Base-by-base conservation (phyloP, 495 filamentous ascomycete genomes). In the Xanthoparmelia taractica region DNA sequence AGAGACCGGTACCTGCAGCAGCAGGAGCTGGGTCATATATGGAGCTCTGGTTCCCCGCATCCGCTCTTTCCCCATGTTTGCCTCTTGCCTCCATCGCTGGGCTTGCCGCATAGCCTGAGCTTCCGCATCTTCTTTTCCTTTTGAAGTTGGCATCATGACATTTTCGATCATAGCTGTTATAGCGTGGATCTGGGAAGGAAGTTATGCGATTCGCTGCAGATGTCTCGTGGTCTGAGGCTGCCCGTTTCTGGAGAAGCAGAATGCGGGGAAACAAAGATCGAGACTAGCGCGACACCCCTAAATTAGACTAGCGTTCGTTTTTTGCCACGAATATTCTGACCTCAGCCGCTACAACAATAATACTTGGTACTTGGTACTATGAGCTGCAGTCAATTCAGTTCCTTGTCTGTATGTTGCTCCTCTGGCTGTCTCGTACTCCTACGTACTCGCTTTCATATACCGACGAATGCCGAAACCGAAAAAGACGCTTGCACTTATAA, bases 91-190 rank as follows among this genome's bases (percentile, higher is more conserved):
- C 29, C 50, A 34, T 54, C 27, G 0, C 29, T 54, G 13, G 2
- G 27, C 13, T 13, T 31, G 4, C 27, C 18, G 15, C 27, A 31
- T 8, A 11, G 27, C 27, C 15, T 31, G 5, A 2, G 27, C 25
- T 54, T 33, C 17, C 7, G 48, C 25, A 1, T n/a, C n/a, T 8
- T 31, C 11, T 52, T 52, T 54, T 54, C 0, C 50, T 31, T 29
- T 33, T 25, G 17, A 54, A 54, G 29, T 54, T 54, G 50, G 33
- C 50, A 54, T 54, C 50, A 54, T 54, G 50, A 54, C 50, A 54
- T 54, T n/a, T 20, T 5, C 20, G 2, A 54, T 20, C 13, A 29
- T 7, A 33, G 4, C 48, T 33, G 29, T 54, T 29, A 54, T 54
- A 54, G 50, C 15, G 29, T 31, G 11, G 27, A 54, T 54, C 6